Conservation (phyloP, 1,139 yeast genomes). For the Kurtzmaniella quercitrusa region DNA sequence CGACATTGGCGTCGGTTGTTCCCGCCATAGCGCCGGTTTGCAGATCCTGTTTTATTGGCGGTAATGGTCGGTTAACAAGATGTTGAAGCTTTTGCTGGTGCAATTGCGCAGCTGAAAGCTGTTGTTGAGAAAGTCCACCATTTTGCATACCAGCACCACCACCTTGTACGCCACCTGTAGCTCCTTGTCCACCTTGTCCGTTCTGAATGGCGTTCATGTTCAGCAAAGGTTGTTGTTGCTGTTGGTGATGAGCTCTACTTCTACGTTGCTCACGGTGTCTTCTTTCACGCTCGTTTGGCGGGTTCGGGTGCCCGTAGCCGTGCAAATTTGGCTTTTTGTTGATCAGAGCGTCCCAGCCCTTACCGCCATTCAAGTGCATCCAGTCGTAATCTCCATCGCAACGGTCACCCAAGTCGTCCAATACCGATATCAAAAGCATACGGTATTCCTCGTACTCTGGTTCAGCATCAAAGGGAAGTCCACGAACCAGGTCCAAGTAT, state of each 20-base stretch:
- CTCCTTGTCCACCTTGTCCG: not conserved
- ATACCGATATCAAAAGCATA: conserved; percentile 67
- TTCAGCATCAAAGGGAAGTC: conserved; percentile 68
- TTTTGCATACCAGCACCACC: conserved; percentile 10
- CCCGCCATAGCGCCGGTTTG: conserved; percentile 14
- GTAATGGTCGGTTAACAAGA: conserved; percentile 48
- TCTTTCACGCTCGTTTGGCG: conserved; percentile 52
- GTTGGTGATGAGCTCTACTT: conserved; percentile 33
- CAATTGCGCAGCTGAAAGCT: conserved; percentile 40
- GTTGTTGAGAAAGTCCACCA: conserved; percentile 22
- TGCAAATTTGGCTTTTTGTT: conserved; percentile 87
- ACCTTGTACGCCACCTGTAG: conserved; percentile 6
- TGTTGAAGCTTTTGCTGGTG: conserved; percentile 51
- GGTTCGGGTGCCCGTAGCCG: conserved; percentile 74
- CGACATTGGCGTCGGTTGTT: conserved; percentile 8
- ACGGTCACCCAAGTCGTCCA: conserved; percentile 64
- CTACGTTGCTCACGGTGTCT: conserved; percentile 46
- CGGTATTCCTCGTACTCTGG: conserved; percentile 80
- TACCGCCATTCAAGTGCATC: conserved; percentile 88
- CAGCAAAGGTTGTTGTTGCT: conserved; percentile 17
- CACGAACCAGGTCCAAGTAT: conserved; percentile 67
- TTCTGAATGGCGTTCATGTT: conserved; percentile 12
- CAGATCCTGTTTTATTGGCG: conserved; percentile 46
- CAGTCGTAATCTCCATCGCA: conserved; percentile 92
- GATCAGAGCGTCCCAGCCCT: conserved; percentile 84